phyloP scores from a whole-genome alignment of 768 basidiomycete genomes.

The Auriscalpium orientale region DNA sequence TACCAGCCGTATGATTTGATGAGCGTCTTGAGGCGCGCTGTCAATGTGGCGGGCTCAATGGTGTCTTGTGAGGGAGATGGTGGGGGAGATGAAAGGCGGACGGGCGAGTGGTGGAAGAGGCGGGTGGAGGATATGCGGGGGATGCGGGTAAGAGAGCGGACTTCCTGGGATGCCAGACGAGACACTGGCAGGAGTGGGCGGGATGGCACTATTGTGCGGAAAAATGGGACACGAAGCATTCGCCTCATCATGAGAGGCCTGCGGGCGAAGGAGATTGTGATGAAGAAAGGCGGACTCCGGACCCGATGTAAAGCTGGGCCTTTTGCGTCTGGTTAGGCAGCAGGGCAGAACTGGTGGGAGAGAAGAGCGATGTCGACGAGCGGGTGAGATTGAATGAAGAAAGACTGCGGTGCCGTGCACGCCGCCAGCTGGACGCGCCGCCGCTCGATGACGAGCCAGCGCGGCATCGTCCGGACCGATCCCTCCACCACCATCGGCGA shows the following conservation, averaged over 20 bases:
- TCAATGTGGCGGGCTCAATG: slow-evolving; percentile 47
- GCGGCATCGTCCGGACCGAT: too few relatives aligned
- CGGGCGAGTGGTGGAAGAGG: slow-evolving; percentile 40
- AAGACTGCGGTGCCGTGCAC: too few relatives aligned
- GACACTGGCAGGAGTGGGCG: slow-evolving; percentile 42
- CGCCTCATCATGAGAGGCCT: slow-evolving; percentile 2
- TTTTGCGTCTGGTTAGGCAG: too few relatives aligned
- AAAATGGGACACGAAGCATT: slow-evolving; percentile 37
- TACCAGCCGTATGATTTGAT: slow-evolving; percentile 95
- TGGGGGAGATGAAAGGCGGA: slow-evolving; percentile 35
- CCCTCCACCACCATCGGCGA: too few relatives aligned
- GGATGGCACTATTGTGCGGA: slow-evolving; percentile 38
- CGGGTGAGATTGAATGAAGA: too few relatives aligned
- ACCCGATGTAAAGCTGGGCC: too few relatives aligned
- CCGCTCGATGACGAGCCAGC: too few relatives aligned
- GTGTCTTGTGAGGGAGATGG: slow-evolving; percentile 21
- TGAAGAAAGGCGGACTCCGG: too few relatives aligned
- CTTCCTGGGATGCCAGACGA: slow-evolving; percentile 26
- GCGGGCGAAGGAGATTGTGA: too few relatives aligned
- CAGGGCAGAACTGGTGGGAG: too few relatives aligned
- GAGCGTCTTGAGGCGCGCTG: slow-evolving; percentile 70
- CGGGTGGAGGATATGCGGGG: slow-evolving; percentile 31
- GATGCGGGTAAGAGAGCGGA: slow-evolving; percentile 22
- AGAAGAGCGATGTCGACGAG: too few relatives aligned
- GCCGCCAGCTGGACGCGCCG: too few relatives aligned